These are phyloP conservation scores for Aureobasidium sp. DNA, from an alignment of 2,329 filamentous ascomycete species.

Conservation along the genomic window DNA sequence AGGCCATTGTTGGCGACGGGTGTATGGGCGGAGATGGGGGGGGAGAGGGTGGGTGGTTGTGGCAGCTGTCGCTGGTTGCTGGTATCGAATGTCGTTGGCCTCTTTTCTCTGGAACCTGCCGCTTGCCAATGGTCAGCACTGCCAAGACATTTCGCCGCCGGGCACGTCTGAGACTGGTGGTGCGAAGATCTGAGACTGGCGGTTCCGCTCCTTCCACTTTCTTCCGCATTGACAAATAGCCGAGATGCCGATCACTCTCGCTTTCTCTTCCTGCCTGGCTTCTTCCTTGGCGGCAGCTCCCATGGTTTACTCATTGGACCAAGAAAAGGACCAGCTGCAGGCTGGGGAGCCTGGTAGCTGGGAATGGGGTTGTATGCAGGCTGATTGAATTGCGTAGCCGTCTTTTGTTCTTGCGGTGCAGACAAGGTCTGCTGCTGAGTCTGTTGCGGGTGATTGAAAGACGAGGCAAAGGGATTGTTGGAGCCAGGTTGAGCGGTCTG, in stretches of 20 bases:
- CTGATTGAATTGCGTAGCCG: conserved; percentile 55
- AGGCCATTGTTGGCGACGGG: conserved; percentile 20
- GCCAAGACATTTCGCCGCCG: neutral
- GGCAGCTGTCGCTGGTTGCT: conserved; percentile 31
- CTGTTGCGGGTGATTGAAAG: conserved; percentile 56
- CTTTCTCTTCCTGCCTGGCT: too few relatives aligned
- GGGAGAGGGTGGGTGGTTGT: conserved; percentile 22
- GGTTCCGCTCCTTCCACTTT: neutral
- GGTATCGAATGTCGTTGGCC: conserved; percentile 5
- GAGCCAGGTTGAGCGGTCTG: conserved; percentile 70
- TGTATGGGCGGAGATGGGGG: conserved; percentile 36
- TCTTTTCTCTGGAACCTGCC: conserved; percentile 11
- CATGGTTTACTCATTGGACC: neutral
- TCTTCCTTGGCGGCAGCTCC: too few relatives aligned
- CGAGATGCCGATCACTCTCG: too few relatives aligned
- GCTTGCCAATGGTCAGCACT: neutral
- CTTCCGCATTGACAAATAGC: conserved; percentile 1
- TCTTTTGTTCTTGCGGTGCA: conserved; percentile 76
- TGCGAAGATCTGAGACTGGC: neutral
- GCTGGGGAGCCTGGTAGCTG: too few relatives aligned
- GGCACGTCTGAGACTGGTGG: neutral
- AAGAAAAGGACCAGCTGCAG: neutral
- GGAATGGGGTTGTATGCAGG: conserved; percentile 35
- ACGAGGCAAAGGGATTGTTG: conserved; percentile 92
- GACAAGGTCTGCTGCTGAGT: conserved; percentile 57